Conservation (phyloP, 768 basidiomycete species). For the Pleurotus sapidus region DNA sequence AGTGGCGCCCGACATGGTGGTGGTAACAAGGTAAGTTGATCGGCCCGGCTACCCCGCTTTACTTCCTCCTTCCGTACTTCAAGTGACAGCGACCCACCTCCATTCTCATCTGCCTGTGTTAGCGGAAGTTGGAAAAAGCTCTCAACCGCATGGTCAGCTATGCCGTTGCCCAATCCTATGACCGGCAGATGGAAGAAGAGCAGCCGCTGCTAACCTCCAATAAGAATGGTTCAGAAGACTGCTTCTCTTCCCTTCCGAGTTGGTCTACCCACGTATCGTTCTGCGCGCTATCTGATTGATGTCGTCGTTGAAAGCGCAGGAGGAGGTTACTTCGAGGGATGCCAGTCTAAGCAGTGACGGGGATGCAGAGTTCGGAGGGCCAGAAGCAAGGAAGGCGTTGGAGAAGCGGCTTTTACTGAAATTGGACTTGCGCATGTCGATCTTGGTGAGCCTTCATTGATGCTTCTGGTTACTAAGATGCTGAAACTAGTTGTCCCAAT, state of each 20-base stretch:
- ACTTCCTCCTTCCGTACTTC: not conserved
- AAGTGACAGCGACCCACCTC: conserved; percentile 4
- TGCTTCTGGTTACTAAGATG: not conserved
- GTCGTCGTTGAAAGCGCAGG: conserved; percentile 20
- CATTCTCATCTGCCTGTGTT: conserved; percentile 3
- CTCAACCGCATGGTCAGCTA: conserved; percentile 8
- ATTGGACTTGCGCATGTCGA: conserved; percentile 48
- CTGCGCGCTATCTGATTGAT: conserved; percentile 25
- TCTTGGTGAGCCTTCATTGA: conserved; percentile 18
- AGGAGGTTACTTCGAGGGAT: conserved; percentile 9
- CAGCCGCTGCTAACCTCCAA: not conserved
- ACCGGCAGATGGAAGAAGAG: not conserved
- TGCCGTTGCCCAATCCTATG: not conserved
- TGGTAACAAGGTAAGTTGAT: conserved; percentile 24
- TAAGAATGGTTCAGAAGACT: not conserved
- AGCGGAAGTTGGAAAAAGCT: not conserved
- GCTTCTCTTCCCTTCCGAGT: conserved; percentile 2
- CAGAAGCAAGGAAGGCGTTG: conserved; percentile 14
- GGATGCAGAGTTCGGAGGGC: conserved; percentile 11
- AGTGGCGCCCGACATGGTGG: conserved; percentile 30
- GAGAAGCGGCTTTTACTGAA: conserved; percentile 42
- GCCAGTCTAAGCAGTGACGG: conserved; percentile 18
- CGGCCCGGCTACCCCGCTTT: conserved; percentile 21
- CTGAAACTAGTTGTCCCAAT: conserved; percentile 7
- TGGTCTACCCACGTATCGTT: conserved; percentile 8